Evolutionary conservation across 2,329 filamentous ascomycete genomes (phyloP).

Genomic region (Ploettnerulaceae sp.): DNA sequence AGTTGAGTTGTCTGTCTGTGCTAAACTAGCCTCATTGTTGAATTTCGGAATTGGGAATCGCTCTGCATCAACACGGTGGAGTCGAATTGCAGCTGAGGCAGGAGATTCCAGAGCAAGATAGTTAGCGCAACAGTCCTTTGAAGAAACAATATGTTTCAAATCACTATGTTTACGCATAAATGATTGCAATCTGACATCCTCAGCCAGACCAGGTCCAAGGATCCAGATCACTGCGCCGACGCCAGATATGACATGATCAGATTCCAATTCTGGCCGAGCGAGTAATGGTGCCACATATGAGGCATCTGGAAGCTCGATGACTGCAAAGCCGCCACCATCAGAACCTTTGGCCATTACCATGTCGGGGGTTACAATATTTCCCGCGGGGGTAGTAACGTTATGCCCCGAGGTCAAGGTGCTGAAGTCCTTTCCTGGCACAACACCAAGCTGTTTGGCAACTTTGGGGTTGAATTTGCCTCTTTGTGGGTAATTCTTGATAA

Average conservation of each 20-base stretch:
- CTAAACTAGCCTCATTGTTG: slow-evolving; percentile 39
- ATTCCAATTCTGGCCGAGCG: slow-evolving; percentile 66
- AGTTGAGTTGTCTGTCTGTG: slow-evolving; percentile 3
- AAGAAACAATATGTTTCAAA: slow-evolving; percentile 72
- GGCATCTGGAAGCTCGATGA: slow-evolving; percentile 70
- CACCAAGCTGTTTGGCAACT: slow-evolving; percentile 59
- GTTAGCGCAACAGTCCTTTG: slow-evolving; percentile 70
- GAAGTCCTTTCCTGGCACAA: slow-evolving; percentile 56
- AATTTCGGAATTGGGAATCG: slow-evolving; percentile 69
- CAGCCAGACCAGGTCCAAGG: slow-evolving; percentile 62
- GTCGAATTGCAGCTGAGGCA: slow-evolving; percentile 60
- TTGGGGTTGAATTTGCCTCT: slow-evolving; percentile 74
- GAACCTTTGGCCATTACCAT: slow-evolving; percentile 73
- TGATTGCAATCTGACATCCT: slow-evolving; percentile 55
- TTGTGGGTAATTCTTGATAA: slow-evolving; percentile 69
- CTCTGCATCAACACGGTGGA: slow-evolving; percentile 67
- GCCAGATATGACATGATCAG: slow-evolving; percentile 58
- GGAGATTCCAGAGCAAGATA: slow-evolving; percentile 65
- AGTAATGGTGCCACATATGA: slow-evolving; percentile 69
- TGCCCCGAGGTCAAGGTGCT: slow-evolving; percentile 56
- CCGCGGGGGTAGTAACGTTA: slow-evolving; percentile 58
- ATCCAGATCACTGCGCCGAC: slow-evolving; percentile 75
- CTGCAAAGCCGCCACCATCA: slow-evolving; percentile 67
- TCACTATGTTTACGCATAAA: slow-evolving; percentile 63
- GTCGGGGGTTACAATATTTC: slow-evolving; percentile 69